Base-by-base conservation (phyloP, 768 basidiomycete genomes). In the Agaricus sinodeliciosus region DNA sequence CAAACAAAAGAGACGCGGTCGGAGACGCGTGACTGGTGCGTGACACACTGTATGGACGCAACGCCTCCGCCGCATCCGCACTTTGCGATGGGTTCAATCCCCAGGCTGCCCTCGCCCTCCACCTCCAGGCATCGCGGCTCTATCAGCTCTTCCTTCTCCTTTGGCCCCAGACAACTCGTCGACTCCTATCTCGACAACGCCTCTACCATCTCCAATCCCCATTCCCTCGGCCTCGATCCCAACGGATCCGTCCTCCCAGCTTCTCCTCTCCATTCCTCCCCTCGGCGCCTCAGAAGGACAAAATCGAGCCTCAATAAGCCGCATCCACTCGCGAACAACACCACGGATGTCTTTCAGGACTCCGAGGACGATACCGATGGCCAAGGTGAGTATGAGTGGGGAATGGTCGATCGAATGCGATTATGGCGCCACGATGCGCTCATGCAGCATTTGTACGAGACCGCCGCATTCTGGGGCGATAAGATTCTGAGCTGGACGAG, bases 381-480 rank as follows among this genome's bases (percentile, higher is more conserved):
- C 36, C 73, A 79, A 34, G 76, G 74, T 36, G 77, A 77, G 39
- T 75, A 78, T 43, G 83, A 87, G 58, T 94, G 90, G 90, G 82
- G 83, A 1, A 84, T 90, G 76, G 84, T 98, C 3, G 94, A 97
- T 69, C 81, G 94, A 27, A 94, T 99, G 92, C 77, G 96, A 54
- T 72, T 93, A 41, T 98, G 95, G 95, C 75, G 96, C 39, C 94
- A 98, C 63, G 96, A 98, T 71, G 95, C 96, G 39, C 79, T 99
- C 58, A 94, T 94, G 85, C 96, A 98, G 68, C 96, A 99, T 74
- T 72, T 99, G 11, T 96, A 98, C 67, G 90, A 93, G 58, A 96
- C 94, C 0, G 95, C 96, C 2, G 87, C 89, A 4, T 98, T 97
- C 65, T 99, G 96, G 96, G 96, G 96, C 4, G 93, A 95, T 72